Evolutionary conservation across 495 filamentous ascomycete genomes (phyloP).

Genomic region (Penicillium samsonianum): DNA sequence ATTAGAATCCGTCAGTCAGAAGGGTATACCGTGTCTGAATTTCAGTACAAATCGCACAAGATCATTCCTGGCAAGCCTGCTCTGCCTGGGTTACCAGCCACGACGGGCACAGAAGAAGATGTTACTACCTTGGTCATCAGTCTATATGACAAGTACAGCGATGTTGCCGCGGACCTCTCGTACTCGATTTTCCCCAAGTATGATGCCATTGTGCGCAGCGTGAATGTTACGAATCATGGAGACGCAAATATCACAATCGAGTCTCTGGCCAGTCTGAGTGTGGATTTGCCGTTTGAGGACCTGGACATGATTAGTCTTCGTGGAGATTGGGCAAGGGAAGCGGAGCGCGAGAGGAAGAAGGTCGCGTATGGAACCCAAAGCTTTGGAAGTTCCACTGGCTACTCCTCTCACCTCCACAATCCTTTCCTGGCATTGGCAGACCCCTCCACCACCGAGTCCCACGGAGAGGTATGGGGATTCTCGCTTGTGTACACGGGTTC

Average conservation of each 20-base stretch:
- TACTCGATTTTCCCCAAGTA: conserved; percentile 58
- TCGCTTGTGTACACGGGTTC: conserved; percentile 57
- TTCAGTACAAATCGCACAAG: conserved; percentile 49
- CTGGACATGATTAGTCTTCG: conserved; percentile 54
- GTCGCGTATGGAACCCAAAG: conserved; percentile 43
- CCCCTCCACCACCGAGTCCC: conserved; percentile 52
- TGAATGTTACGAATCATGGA: conserved; percentile 52
- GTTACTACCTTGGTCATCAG: conserved; percentile 53
- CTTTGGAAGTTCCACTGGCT: conserved; percentile 53
- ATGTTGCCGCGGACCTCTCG: conserved; percentile 49
- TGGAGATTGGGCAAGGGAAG: conserved; percentile 56
- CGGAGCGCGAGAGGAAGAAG: conserved; percentile 38
- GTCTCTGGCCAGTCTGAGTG: conserved; percentile 52
- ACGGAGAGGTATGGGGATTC: conserved; percentile 56
- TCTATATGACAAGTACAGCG: conserved; percentile 51
- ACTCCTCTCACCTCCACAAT: conserved; percentile 56
- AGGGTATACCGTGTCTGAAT: conserved; percentile 53
- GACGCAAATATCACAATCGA: conserved; percentile 46
- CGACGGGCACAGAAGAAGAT: conserved; percentile 48
- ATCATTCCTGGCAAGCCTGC: conserved; percentile 47
- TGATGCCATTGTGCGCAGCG: conserved; percentile 55
- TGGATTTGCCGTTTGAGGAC: conserved; percentile 54
- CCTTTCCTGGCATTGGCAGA: conserved; percentile 54
- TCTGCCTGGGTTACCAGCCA: conserved; percentile 51
- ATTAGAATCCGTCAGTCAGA: conserved; percentile 50